Evolutionary conservation across 805 yeast genomes (phyloP).

Genomic region (Ogataea dorogensis): DNA sequence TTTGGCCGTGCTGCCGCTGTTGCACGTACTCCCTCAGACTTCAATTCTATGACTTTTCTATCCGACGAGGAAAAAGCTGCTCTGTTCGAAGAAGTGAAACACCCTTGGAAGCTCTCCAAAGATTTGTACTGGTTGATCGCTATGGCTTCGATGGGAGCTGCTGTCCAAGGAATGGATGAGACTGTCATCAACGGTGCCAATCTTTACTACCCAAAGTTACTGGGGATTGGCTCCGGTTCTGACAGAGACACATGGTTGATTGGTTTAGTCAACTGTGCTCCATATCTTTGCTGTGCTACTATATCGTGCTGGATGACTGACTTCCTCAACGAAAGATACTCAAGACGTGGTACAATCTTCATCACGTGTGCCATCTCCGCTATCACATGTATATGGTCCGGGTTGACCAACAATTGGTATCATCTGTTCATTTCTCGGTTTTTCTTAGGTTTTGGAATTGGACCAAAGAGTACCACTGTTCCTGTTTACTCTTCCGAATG

Average conservation of each 20-base stretch:
- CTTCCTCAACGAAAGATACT: constrained; percentile 51
- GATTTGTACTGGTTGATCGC: constrained; percentile 56
- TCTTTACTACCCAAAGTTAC: constrained; percentile 53
- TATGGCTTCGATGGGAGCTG: constrained; percentile 71
- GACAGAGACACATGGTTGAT: constrained; percentile 53
- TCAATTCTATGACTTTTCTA: constrained; percentile 55
- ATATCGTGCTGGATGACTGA: constrained; percentile 67
- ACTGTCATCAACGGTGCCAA: constrained; percentile 73
- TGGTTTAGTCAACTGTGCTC: constrained; percentile 69
- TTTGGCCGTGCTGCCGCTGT: constrained; percentile 67
- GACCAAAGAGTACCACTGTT: constrained; percentile 69
- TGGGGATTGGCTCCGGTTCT: constrained; percentile 50
- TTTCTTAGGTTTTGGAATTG: constrained; percentile 64
- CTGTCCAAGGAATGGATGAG: constrained; percentile 80
- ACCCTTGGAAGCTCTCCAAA: constrained; percentile 45
- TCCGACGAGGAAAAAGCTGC: constrained; percentile 53
- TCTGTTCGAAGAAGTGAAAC: constrained; percentile 44
- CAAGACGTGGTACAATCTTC: constrained; percentile 68
- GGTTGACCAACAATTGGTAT: constrained; percentile 60
- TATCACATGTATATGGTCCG: constrained; percentile 67
- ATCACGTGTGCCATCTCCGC: constrained; percentile 61
- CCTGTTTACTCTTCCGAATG: constrained; percentile 71
- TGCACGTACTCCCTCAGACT: constrained; percentile 59
- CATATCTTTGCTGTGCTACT: constrained; percentile 61
- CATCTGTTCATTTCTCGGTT: constrained; percentile 67